These are phyloP conservation scores for Elaphomyces granulatus DNA, from an alignment of 495 filamentous ascomycete genomes.

Conservation along the genomic window DNA sequence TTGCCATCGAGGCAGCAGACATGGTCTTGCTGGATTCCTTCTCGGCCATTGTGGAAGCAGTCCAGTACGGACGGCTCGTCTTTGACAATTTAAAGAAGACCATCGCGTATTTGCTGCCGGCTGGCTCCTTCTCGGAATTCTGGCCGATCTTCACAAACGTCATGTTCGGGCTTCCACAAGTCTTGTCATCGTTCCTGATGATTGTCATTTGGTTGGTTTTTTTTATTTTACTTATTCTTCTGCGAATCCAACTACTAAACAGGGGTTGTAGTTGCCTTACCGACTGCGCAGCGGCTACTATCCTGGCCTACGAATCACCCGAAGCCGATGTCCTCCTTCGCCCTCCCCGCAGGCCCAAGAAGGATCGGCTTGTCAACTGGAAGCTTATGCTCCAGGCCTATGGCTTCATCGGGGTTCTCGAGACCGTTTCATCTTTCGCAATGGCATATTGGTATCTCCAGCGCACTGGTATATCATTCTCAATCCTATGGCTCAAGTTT, in stretches of 20 bases:
- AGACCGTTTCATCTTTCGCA: conserved; percentile 43
- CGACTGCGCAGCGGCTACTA: conserved; percentile 41
- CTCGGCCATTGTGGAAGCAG: conserved; percentile 49
- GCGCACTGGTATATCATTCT: conserved; percentile 39
- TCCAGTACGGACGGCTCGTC: conserved; percentile 41
- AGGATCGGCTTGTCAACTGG: conserved; percentile 51
- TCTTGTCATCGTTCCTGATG: conserved; percentile 54
- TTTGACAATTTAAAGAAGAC: conserved; percentile 46
- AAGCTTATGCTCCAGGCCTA: conserved; percentile 50
- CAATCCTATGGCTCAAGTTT: conserved; percentile 44
- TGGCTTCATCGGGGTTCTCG: conserved; percentile 44
- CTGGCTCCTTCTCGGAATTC: conserved; percentile 53
- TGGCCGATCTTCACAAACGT: conserved; percentile 58
- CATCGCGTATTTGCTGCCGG: conserved; percentile 41
- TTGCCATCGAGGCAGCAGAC: conserved; percentile 56
- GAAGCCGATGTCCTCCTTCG: conserved; percentile 53
- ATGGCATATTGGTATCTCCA: conserved; percentile 50
- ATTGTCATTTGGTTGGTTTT: conserved; percentile 54
- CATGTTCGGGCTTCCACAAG: conserved; percentile 51
- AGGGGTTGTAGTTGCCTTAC: conserved; percentile 55
- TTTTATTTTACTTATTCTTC: conserved; percentile 35
- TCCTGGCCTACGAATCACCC: conserved; percentile 53
- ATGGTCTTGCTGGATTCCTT: conserved; percentile 59
- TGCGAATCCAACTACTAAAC: conserved; percentile 17
- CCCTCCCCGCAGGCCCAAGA: conserved; percentile 42